Base-by-base conservation (phyloP, 345 rosid genomes). In the Bruguiera gymnorhiza region DNA sequence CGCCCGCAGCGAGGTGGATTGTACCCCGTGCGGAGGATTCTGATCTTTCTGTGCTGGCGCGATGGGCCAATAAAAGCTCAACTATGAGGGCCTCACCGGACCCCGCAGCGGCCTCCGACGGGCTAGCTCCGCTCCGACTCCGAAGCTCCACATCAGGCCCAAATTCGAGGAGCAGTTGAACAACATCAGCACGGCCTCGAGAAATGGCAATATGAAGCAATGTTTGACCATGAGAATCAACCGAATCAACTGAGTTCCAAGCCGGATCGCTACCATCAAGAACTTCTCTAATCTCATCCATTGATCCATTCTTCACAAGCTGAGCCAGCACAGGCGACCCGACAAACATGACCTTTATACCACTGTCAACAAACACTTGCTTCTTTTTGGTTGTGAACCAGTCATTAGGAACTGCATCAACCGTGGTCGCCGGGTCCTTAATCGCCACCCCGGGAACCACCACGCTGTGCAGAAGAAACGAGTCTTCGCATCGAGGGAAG, bases 351-450 rank as follows among this genome's bases (percentile, higher is more conserved):
- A 86, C 65, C 80, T 72, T 83, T 60, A 86, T 70, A 3, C 88
- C 90, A 23, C 89, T 85, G 10, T 88, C 93, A 2, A 79, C 69
- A 36, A 85, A 88, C 10, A 86, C 90, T 34, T 85, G 93, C 72
- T 88, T 88, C 83, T 79, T 88, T 81, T 60, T 82, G 9, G 85
- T 63, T 0, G 86, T 82, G 75, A 88, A 88, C 86, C 88, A 88
- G 39, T 88, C 94, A 54, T 18, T 63, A 5, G 87, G 93, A 9
- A 84, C 86, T 0, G 89, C 55, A 34, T 85, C 85, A 7, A 77
- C 64, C 10, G 72, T 69, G 8, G 89, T 79, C n/a, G 72, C 24
- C 0, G 78, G 61, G 3, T 80, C 84, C 71, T 75, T 86, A 48
- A 70, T 30, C 0, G 88, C 78, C 0, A 89, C 90, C 0, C 89